Evolutionary conservation across 306 rosid species (phyloP).

Genomic region (Senna siamea): DNA sequence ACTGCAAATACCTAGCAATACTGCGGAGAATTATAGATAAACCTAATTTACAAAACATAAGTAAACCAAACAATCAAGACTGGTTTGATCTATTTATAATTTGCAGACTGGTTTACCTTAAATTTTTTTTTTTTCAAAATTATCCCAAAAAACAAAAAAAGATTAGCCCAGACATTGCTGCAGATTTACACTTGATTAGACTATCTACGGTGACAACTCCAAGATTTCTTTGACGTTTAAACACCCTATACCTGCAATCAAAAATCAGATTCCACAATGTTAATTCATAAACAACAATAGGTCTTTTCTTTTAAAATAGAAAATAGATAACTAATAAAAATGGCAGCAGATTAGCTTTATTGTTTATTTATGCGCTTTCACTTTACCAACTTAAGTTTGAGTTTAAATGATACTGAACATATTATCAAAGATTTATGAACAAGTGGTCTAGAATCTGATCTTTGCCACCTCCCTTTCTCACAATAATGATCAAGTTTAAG

Average conservation of each 20-base stretch:
- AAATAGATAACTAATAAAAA: conserved; percentile 3
- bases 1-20: conserved; percentile 46
- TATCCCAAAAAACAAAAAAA: conserved; percentile 23
- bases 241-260: conserved; percentile 55
- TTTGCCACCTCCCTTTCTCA: neutral
- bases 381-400: neutral
- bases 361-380: neutral
- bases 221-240: conserved; percentile 35
- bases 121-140: neutral
- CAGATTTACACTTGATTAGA: conserved; percentile 63
- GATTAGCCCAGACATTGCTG: conserved; percentile 45
- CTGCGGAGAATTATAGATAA: conserved; percentile 15
- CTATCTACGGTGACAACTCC: conserved; percentile 48
- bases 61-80: conserved; percentile 2
- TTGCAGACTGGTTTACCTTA: neutral
- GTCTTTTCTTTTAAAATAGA: neutral
- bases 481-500: neutral
- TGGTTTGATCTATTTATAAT: neutral
- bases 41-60: neutral
- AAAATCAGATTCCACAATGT: conserved; percentile 34
- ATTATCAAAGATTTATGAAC: neutral
- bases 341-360: neutral
- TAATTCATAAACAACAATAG: conserved; percentile 29
- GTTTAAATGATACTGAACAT: neutral
- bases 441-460: neutral